Conservation (phyloP, 2,329 filamentous ascomycete species). For the Paracoccidioides lutzii region DNA sequence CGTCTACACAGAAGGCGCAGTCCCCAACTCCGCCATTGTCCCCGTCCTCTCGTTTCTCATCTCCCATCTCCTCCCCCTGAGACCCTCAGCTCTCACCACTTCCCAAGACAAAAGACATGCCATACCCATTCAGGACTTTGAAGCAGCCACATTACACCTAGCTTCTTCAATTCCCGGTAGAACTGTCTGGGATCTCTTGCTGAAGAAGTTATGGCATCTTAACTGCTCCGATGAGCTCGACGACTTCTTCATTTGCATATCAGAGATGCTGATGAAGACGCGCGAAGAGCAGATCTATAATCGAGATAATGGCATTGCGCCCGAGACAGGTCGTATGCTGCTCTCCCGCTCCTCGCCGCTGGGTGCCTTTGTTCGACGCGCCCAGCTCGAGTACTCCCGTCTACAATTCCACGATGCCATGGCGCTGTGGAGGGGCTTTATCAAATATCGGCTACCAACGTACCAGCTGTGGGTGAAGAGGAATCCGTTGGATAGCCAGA, state of each 20-base stretch:
- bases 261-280: conserved; percentile 46
- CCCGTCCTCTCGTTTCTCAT: conserved; percentile 69
- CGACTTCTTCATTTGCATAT: conserved; percentile 54
- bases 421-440: conserved; percentile 69
- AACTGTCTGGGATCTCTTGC: conserved; percentile 76
- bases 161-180: conserved; percentile 53
- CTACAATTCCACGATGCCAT: conserved; percentile 68
- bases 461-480: conserved; percentile 46
- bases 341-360: conserved; percentile 65
- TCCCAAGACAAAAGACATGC: conserved; percentile 19
- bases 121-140: conserved; percentile 34
- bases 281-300: conserved; percentile 48
- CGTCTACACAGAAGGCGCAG: conserved; percentile 60
- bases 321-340: conserved; percentile 42
- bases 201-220: conserved; percentile 70
- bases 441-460: conserved; percentile 67
- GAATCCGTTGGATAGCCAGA: conserved; percentile 34
- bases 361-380: conserved; percentile 64
- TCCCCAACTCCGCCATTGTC: conserved; percentile 58
- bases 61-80: conserved; percentile 46
- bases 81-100: conserved; percentile 12
- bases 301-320: conserved; percentile 40
- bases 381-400: conserved; percentile 65
- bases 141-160: conserved; percentile 33
- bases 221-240: conserved; percentile 72